Conservation (phyloP, 345 rosid species). For the Melaleuca alternifolia region DNA sequence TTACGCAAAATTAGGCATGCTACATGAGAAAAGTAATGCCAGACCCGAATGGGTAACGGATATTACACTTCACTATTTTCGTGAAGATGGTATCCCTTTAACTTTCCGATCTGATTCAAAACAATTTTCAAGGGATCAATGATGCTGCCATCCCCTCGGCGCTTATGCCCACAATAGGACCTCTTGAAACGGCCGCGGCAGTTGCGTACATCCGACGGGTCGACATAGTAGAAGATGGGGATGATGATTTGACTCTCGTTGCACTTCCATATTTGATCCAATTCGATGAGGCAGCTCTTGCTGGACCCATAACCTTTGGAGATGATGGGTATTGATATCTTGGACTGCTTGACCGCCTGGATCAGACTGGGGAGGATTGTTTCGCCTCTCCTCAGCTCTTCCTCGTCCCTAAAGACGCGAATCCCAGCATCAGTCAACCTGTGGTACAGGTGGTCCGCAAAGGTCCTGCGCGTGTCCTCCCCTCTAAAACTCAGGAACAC, state of each 20-base stretch:
- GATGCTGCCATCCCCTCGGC: rapidly evolving
- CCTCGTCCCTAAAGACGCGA: not conserved
- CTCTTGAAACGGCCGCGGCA: not conserved
- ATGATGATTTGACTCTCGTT: not conserved
- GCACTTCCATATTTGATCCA: not conserved
- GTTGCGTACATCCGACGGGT: not conserved
- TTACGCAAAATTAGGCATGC: not conserved
- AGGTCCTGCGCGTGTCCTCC: not conserved
- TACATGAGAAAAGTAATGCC: not conserved
- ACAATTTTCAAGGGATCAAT: not conserved
- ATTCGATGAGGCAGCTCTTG: not conserved
- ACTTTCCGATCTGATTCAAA: not conserved
- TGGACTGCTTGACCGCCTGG: not conserved
- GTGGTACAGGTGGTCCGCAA: not conserved
- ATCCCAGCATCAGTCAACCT: not conserved
- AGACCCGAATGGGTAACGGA: too few species aligned
- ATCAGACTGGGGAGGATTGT: not conserved
- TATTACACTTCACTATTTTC: too few species aligned
- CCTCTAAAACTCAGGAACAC: constrained; percentile 1
- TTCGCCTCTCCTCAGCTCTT: not conserved
- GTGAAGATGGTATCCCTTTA: too few species aligned
- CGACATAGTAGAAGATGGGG: not conserved
- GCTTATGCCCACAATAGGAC: not conserved
- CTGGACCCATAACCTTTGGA: not conserved
- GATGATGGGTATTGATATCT: not conserved